Evolutionary conservation across 1,284 basidiomycete species (phyloP).

Genomic region (Ustilago tritici): DNA sequence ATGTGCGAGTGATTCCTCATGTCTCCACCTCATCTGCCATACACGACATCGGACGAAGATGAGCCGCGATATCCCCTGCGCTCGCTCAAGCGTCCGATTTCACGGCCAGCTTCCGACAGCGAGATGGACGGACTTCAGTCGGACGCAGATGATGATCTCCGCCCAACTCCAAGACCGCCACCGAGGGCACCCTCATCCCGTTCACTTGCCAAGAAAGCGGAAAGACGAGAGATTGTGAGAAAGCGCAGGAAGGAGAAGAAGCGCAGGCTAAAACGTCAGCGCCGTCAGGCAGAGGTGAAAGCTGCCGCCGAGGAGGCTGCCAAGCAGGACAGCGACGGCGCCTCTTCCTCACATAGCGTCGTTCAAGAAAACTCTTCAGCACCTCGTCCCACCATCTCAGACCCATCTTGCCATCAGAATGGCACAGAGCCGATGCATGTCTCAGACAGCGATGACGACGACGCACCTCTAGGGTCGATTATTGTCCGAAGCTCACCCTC

Average conservation of each 20-base stretch:
- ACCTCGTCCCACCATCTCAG: neutral
- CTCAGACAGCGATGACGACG: conserved; percentile 5
- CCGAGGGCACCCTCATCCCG: conserved; percentile 4
- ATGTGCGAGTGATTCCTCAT: conserved; percentile 11
- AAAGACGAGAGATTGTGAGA: neutral
- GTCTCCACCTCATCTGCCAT: conserved; percentile 23
- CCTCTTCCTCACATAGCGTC: conserved; percentile 2
- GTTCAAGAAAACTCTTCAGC: neutral
- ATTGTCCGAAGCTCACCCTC: neutral
- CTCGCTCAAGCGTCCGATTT: neutral
- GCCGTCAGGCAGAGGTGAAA: conserved; percentile 16
- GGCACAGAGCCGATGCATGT: neutral
- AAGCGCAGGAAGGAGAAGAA: conserved; percentile 17
- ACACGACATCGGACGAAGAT: conserved; percentile 21
- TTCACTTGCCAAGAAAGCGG: neutral
- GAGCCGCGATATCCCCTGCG: conserved; percentile 15
- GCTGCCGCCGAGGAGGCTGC: conserved; percentile 1
- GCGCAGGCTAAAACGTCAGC: conserved; percentile 5
- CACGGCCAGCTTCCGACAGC: neutral
- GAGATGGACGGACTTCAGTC: conserved; percentile 26
- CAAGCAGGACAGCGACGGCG: conserved; percentile 2
- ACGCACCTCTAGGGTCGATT: conserved; percentile 14
- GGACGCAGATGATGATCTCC: conserved; percentile 19
- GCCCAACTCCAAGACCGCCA: neutral
- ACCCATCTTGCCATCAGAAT: neutral